phyloP scores from a whole-genome alignment of 352 stramenopile species.

The Thraustochytrium sp. region DNA sequence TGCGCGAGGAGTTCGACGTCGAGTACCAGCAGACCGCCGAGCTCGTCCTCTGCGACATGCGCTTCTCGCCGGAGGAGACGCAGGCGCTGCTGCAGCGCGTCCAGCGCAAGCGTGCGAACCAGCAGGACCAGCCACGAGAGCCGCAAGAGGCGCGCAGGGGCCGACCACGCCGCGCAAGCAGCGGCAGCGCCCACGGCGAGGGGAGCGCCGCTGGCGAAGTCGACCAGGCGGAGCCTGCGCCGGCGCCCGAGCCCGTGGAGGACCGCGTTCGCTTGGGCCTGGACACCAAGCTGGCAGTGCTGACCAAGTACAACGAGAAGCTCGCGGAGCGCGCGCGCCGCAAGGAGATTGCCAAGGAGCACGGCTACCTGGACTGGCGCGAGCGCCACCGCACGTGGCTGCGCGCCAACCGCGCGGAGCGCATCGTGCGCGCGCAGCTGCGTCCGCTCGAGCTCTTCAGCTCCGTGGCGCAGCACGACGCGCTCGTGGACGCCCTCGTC shows the following conservation, averaged over 20 bases:
- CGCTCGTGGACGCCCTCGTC: background rate
- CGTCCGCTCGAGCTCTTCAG: slow-evolving; percentile 23
- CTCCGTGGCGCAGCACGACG: background rate
- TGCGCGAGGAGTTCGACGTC: slow-evolving; percentile 92
- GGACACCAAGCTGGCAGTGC: slow-evolving; percentile 89
- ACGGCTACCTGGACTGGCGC: slow-evolving; percentile 73
- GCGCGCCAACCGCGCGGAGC: background rate
- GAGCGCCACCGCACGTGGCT: background rate
- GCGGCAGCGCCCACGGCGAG: no score
- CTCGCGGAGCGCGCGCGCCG: slow-evolving; percentile 82
- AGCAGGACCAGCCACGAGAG: slow-evolving; percentile 57
- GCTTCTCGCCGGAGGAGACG: slow-evolving; percentile 77
- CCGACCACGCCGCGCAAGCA: no score
- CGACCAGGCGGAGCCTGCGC: no score
- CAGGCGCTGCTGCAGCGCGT: background rate
- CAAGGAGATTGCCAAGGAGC: slow-evolving; percentile 83
- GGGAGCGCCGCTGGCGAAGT: no score
- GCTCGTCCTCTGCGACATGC: slow-evolving; percentile 89
- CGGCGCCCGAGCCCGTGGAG: no score
- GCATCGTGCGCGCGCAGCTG: background rate
- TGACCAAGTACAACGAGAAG: slow-evolving; percentile 93
- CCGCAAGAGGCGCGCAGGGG: no score
- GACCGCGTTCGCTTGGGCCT: slow-evolving; percentile 45
- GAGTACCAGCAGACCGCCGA: slow-evolving; percentile 97
- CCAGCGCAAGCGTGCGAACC: background rate